Base-by-base conservation (phyloP, 2,329 filamentous ascomycete genomes). In the Fonsecaea monophora region DNA sequence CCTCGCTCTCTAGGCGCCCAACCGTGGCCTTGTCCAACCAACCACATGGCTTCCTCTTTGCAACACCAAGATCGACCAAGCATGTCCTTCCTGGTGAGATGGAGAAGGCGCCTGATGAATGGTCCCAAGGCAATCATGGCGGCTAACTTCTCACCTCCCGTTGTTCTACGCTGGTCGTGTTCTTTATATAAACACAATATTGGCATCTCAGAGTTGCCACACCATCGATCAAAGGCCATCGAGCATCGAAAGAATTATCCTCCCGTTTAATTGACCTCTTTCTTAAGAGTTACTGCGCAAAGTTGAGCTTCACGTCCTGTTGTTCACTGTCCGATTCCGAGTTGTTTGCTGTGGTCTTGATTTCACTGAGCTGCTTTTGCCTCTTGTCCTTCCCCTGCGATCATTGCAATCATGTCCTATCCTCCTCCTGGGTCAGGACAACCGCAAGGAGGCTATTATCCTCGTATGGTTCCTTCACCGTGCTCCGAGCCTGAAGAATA, bases 401-500 rank as follows among this genome's bases (percentile, higher is more conserved):
- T 21, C 6, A 34, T 37, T 9, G 21, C 54, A 35, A 32, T 53
- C 60, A 68, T 68, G 67, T 66, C 67, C n/a, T 68, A 66, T 50
- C 63, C 64, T 60, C 56, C 54, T 55, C 67, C 67, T 35, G 57
- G 67, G 13, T 64, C 61, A 34, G 62, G 53, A 42, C 66, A 68
- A 50, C 53, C 68, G 32, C 72, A 71, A 54, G 68, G 67, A 67
- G 72, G 72, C 35, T 75, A 72, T 56, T 74, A 69, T 70, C 72
- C 73, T 71, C 73, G 73, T 75, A 72, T 45, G 73, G 12, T 35
- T 21, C 59, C 30, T 53, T 45, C 34, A 25, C 55, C n/a, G 18
- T 60, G 25, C 35, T 9, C n/a, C 25, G 40, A 42, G n/a, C 10
- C 13, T 62, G 35, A 59, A 12, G 18, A 32, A 45, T 54, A 12